Conservation (phyloP, 169 alveolate species). For the Plasmodium falciparum region DNA sequence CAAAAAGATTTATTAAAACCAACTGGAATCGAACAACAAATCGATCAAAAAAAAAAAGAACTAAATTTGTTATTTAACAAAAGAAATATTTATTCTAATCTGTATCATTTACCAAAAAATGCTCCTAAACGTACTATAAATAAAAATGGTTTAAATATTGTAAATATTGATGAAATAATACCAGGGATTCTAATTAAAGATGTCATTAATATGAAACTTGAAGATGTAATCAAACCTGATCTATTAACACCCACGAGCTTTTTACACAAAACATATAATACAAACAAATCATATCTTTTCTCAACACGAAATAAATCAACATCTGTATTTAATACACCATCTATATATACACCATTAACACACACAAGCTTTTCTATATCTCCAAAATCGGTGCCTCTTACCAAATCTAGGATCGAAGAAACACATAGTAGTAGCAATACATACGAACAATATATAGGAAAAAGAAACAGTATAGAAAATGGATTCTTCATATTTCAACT, state of each 20-base stretch:
- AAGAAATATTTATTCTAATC: constrained; percentile 31
- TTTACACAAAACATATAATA: no score
- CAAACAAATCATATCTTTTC: no score
- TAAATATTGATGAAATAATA: constrained; percentile 4
- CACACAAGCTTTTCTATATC: neutral
- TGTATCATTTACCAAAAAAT: constrained; percentile 23
- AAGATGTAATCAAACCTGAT: constrained; percentile 5
- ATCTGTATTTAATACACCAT: no score
- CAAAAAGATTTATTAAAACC: neutral
- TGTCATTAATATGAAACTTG: constrained; percentile 3
- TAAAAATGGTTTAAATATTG: constrained; percentile 7
- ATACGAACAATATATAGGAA: constrained; percentile 25
- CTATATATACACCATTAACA: no score
- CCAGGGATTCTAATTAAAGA: constrained; percentile 52
- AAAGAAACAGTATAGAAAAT: constrained; percentile 11
- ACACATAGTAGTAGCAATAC: neutral
- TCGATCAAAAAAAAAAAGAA: neutral
- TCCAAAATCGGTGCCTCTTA: neutral
- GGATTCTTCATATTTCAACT: constrained; percentile 60
- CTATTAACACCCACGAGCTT: no score
- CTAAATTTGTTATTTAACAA: constrained; percentile 10
- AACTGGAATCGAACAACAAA: neutral
- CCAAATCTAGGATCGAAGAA: neutral
- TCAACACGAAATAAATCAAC: no score
- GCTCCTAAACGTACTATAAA: constrained; percentile 40